A percentile compares a stretch with the other conserved stretches of the same genome.
Evolutionary conservation across 2,329 filamentous ascomycete genomes (phyloP).

Genomic region (Fusarium liriodendri): DNA sequence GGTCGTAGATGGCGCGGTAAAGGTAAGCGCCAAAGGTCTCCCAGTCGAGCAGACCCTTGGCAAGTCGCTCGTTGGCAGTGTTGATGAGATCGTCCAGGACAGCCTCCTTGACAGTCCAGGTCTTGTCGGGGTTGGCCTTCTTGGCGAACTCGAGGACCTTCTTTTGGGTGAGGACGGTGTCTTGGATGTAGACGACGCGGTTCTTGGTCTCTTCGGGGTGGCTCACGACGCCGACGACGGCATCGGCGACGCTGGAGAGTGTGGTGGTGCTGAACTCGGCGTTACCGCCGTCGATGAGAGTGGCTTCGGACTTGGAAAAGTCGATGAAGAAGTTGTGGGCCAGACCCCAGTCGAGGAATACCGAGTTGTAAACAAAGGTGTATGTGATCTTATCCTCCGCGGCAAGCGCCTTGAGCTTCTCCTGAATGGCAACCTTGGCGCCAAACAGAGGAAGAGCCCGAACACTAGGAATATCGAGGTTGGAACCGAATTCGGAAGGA

Average conservation of each 20-base stretch:
- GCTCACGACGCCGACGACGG: conserved; percentile 60
- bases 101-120: conserved; percentile 57
- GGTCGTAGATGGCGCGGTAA: conserved; percentile 46
- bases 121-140: conserved; percentile 57
- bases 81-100: conserved; percentile 44
- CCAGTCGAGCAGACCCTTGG: conserved; percentile 44
- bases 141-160: conserved; percentile 59
- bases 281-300: conserved; percentile 63
- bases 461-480: conserved; percentile 48
- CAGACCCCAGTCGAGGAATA: conserved; percentile 70
- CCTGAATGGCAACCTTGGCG: conserved; percentile 58
- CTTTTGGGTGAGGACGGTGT: conserved; percentile 58
- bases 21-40: conserved; percentile 50
- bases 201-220: conserved; percentile 66
- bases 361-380: conserved; percentile 63
- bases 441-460: conserved; percentile 62
- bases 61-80: conserved; percentile 45
- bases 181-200: conserved; percentile 58
- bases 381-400: conserved; percentile 61
- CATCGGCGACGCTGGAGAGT: conserved; percentile 58
- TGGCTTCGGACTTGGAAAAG: conserved; percentile 49
- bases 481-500: conserved; percentile 66
- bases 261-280: conserved; percentile 59
- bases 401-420: conserved; percentile 55
- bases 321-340: conserved; percentile 57